Percentiles rank a stretch among this genome's conserved stretches.
phyloP scores from a whole-genome alignment of 1,139 yeast genomes.

The Pichia sp. region DNA sequence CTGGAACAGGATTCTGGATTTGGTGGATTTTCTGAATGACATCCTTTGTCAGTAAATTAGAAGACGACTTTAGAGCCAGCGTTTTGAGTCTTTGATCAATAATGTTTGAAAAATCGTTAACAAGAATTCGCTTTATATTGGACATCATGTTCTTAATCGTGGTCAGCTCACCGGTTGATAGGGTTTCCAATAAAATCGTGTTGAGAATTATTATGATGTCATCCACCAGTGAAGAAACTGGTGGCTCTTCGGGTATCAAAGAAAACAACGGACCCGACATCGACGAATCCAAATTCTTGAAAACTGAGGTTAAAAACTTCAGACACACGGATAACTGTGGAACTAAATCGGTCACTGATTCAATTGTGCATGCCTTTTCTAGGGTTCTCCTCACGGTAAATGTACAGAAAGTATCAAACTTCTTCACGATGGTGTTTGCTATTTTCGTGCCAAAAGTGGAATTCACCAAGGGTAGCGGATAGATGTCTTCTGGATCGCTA shows the following conservation, averaged over 20 bases:
- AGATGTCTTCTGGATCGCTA: constrained; percentile 11
- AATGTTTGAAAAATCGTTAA: constrained; percentile 38
- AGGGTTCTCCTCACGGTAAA: constrained; percentile 72
- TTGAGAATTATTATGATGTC: constrained; percentile 72
- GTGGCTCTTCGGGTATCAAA: constrained; percentile 43
- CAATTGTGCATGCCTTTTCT: constrained; percentile 74
- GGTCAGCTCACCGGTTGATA: constrained; percentile 52
- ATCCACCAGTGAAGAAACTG: constrained; percentile 80
- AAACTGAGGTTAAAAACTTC: constrained; percentile 16
- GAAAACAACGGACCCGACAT: constrained; percentile 15
- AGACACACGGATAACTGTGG: constrained; percentile 20
- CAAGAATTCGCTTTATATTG: constrained; percentile 36
- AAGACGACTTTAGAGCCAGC: constrained; percentile 43
- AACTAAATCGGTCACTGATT: constrained; percentile 53
- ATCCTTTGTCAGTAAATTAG: constrained; percentile 18
- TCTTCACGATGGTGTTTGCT: constrained; percentile 42
- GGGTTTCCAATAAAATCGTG: constrained; percentile 48
- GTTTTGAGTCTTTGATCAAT: constrained; percentile 46
- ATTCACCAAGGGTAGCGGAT: constrained; percentile 49
- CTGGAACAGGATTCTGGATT: constrained; percentile 5
- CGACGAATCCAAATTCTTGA: constrained; percentile 14
- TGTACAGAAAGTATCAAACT: constrained; percentile 53
- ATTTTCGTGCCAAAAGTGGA: constrained; percentile 60
- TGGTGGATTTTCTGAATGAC: constrained; percentile 12
- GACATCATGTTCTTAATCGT: constrained; percentile 46